Base-by-base conservation (phyloP, 2,329 filamentous ascomycete genomes). In the Aspergillus sp. region DNA sequence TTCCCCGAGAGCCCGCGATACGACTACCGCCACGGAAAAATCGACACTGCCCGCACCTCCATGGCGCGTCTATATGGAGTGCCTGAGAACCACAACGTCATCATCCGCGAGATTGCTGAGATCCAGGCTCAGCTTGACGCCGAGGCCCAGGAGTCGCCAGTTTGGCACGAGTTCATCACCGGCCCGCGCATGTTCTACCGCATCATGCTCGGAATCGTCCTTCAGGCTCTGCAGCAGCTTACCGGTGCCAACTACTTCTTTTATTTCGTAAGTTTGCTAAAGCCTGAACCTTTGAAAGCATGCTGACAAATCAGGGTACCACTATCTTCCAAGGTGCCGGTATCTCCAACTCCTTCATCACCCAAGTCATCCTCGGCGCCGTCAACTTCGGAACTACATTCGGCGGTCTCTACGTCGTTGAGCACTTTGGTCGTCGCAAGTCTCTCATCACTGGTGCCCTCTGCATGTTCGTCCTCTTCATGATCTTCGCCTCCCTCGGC, bases 381-480 rank as follows among this genome's bases (percentile, higher is more conserved):
- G 85, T 91, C 68, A 91, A 91, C 68, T 86, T 90, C 15, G 80
- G 75, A 53, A 83, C 81, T 64, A 89, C 87, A 3, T 85, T 90
- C 57, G 82, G 81, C 51, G 87, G 87, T 45, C 78, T 91, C 5
- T 90, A 85, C 67, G 80, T 90, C 13, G 86, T 90, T 0, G 86
- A 90, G 70, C 83, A 82, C 65, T 87, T 82, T 59, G 88, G 88
- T 34, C 85, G 89, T 27, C 85, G 89, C 61, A 83, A 83, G 76
- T 87, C 86, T 3, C 78, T 92, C 8, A 83, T 90, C 63, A 68
- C 83, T 27, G 89, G 88, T 51, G 86, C 83, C 4, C 63, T 86
- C 15, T 89, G 86, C 85, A 87, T 89, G 77, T 82, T 85, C 50
- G 70, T 77, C 5, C 89, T 86, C 81, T 81, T 90, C 57, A 75